These are phyloP conservation scores for Phalaenopsis equestris DNA, from an alignment of 106 monocot genomes.

Conservation along the genomic window DNA sequence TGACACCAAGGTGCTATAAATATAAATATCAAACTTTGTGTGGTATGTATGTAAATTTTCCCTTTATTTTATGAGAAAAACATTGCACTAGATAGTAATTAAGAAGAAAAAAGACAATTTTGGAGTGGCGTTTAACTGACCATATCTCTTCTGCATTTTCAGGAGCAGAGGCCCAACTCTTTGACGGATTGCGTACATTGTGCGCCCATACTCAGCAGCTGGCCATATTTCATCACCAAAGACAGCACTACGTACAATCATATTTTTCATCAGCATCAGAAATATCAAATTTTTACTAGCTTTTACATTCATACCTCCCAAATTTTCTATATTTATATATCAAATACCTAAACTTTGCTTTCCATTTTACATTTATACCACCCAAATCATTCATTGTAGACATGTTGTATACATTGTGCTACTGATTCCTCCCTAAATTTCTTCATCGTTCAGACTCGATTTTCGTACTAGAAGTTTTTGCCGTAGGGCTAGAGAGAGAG, in stretches of 20 bases:
- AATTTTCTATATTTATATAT: too few relatives aligned
- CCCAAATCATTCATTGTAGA: too few relatives aligned
- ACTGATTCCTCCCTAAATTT: too few relatives aligned
- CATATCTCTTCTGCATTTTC: constrained; percentile 89
- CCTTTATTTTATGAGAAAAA: not conserved
- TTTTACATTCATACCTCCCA: too few relatives aligned
- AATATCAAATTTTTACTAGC: not conserved
- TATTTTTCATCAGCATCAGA: not conserved
- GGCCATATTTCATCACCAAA: constrained; percentile 97
- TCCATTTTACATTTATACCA: too few relatives aligned
- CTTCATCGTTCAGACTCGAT: too few relatives aligned
- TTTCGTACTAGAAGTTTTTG: too few relatives aligned
- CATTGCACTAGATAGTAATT: not conserved
- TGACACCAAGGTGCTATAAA: too few relatives aligned
- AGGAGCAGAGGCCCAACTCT: constrained; percentile 88
- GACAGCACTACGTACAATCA: constrained; percentile 56
- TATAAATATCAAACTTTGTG: too few relatives aligned
- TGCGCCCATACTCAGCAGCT: constrained; percentile 83
- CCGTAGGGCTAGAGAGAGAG: not conserved
- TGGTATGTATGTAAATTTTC: too few relatives aligned
- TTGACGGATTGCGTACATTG: constrained; percentile 92
- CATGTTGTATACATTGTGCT: too few relatives aligned
- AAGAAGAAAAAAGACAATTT: not conserved
- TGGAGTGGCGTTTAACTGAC: constrained; percentile 17
- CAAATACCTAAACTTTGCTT: too few relatives aligned